phyloP scores from a whole-genome alignment of 73 alveolate genomes.

The Stentor roeselii region DNA sequence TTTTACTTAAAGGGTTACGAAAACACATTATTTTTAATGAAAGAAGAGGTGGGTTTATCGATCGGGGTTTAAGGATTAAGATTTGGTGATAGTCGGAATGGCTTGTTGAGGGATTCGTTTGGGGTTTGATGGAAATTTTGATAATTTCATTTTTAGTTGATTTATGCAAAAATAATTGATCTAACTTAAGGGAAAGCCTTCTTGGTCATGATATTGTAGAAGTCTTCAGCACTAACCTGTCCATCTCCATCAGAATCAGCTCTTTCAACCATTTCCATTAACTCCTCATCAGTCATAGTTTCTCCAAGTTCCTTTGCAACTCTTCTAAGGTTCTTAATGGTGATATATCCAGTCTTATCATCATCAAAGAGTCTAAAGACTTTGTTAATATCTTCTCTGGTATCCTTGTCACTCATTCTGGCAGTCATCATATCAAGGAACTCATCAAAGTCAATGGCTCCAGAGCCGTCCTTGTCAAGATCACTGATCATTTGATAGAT shows the following conservation, averaged over 20 bases:
- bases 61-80: too few relatives aligned
- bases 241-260: too few relatives aligned
- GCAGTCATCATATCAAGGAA: slow-evolving; percentile 72
- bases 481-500: slow-evolving; percentile 74
- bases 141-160: too few relatives aligned
- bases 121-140: too few relatives aligned
- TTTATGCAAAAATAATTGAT: too few relatives aligned
- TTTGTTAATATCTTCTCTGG: too few relatives aligned
- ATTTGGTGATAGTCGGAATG: too few relatives aligned
- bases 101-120: too few relatives aligned
- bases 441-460: slow-evolving; percentile 73
- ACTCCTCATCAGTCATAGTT: too few relatives aligned
- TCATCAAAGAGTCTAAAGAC: slow-evolving; percentile 82
- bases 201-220: slow-evolving; percentile 85
- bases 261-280: slow-evolving; percentile 58
- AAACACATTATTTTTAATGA: background rate
- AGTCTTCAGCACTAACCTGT: too few relatives aligned
- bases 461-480: slow-evolving; percentile 62
- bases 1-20: background rate
- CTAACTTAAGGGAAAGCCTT: too few relatives aligned
- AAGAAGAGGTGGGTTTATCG: too few relatives aligned
- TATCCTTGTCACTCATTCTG: slow-evolving; percentile 67
- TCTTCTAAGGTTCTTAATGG: slow-evolving; percentile 63
- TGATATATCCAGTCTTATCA: slow-evolving; percentile 60
- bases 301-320: slow-evolving; percentile 81